phyloP scores from a whole-genome alignment of 129 eudicot genomes.

The Flaveria brownii region DNA sequence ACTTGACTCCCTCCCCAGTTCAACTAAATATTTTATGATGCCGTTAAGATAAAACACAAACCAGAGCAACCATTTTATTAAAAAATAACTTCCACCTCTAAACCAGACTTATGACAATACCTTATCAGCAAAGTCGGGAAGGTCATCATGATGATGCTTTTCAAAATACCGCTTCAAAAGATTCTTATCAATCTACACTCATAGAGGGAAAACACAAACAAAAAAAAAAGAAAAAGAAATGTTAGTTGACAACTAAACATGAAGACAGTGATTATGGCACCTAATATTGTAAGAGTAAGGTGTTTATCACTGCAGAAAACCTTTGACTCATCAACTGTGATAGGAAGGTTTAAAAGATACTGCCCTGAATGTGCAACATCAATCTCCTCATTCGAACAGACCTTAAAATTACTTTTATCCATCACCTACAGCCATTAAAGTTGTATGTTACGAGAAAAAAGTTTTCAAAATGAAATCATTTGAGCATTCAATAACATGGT shows the following conservation, averaged over 20 bases:
- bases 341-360: slow-evolving; percentile 95
- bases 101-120: slow-evolving; percentile 38
- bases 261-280: slow-evolving; percentile 1
- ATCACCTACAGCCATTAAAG: slow-evolving; percentile 49
- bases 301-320: slow-evolving; percentile 35
- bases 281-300: slow-evolving; percentile 6
- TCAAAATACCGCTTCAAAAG: slow-evolving; percentile 70
- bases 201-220: slow-evolving; percentile 3
- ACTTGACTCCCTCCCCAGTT: background rate
- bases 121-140: slow-evolving; percentile 95
- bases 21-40: background rate
- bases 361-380: slow-evolving; percentile 86
- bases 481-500: slow-evolving; percentile 8
- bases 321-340: slow-evolving; percentile 91
- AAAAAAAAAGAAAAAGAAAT: background rate
- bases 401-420: slow-evolving; percentile 94
- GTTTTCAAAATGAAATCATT: background rate
- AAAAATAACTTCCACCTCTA: background rate
- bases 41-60: background rate
- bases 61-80: background rate
- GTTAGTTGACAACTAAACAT: slow-evolving; percentile 1
- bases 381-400: slow-evolving; percentile 80
- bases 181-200: slow-evolving; percentile 72
- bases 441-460: background rate
- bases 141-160: slow-evolving; percentile 67